A percentile compares a stretch with the other conserved stretches of the same genome.
Conservation (phyloP, 345 rosid genomes). For the Gossypium anomalum region DNA sequence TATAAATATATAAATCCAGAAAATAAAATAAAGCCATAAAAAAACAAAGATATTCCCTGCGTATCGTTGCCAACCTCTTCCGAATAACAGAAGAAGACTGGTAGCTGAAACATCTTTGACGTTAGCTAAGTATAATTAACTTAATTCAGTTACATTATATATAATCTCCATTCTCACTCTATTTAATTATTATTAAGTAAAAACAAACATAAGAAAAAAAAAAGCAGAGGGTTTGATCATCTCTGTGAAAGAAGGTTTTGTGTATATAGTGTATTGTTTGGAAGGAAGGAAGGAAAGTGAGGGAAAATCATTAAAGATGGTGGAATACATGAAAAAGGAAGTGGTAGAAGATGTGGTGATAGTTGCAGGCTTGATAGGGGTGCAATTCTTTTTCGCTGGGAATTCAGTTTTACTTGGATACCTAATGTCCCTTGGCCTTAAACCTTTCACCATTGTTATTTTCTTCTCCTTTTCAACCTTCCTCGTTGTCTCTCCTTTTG, state of each 20-base stretch:
- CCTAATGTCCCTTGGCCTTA: constrained; percentile 72
- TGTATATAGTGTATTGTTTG: not conserved
- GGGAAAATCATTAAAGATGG: constrained; percentile 13
- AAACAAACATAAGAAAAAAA: no score
- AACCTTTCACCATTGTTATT: constrained; percentile 59
- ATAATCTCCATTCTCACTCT: no score
- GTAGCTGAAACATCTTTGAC: not conserved
- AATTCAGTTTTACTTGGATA: constrained; percentile 61
- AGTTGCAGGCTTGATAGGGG: constrained; percentile 52
- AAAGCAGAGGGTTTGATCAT: no score
- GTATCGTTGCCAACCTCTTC: not conserved
- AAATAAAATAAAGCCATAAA: not conserved
- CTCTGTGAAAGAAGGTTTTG: no score
- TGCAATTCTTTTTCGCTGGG: constrained; percentile 65
- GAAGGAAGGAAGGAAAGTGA: constrained; percentile 3
- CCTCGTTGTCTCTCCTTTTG: constrained; percentile 58
- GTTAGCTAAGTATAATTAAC: not conserved
- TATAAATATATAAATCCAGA: not conserved
- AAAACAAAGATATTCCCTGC: no score
- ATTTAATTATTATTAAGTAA: no score
- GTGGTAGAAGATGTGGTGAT: constrained; percentile 49
- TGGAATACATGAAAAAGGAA: constrained; percentile 28
- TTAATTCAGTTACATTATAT: no score
- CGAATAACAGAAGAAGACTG: not conserved
- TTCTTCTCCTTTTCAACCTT: constrained; percentile 65